Conservation (phyloP, 1,284 basidiomycete species). For the Ceratobasidium sp. region DNA sequence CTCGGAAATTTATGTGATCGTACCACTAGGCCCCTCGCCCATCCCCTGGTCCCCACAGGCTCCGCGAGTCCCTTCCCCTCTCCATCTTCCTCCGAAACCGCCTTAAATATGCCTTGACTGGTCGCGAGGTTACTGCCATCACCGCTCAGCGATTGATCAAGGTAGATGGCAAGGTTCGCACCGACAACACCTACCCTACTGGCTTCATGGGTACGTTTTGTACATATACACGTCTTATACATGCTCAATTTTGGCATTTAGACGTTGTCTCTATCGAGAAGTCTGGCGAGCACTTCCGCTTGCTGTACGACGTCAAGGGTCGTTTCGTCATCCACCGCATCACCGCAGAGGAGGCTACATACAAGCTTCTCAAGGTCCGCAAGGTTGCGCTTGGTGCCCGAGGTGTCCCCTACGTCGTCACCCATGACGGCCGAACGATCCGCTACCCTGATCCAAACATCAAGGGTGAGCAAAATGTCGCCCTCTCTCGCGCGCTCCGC, state of each 20-base stretch:
- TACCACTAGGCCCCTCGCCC: constrained; percentile 85
- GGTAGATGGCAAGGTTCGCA: constrained; percentile 99
- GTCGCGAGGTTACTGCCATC: constrained; percentile 94
- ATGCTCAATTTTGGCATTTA: constrained; percentile 50
- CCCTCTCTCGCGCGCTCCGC: not conserved
- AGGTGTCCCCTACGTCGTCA: constrained; percentile 96
- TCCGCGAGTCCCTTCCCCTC: constrained; percentile 94
- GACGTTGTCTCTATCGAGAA: constrained; percentile 98
- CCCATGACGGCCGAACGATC: constrained; percentile 99
- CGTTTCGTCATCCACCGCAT: constrained; percentile 99
- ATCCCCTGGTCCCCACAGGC: constrained; percentile 98
- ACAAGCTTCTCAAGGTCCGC: constrained; percentile 98
- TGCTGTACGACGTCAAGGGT: constrained; percentile 99
- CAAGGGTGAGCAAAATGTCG: constrained; percentile 54
- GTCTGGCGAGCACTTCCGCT: constrained; percentile 99
- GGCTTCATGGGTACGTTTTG: constrained; percentile 87
- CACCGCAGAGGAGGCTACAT: constrained; percentile 95
- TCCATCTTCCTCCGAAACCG: constrained; percentile 98
- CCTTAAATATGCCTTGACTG: constrained; percentile 98
- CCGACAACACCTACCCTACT: constrained; percentile 94
- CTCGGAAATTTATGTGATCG: not conserved
- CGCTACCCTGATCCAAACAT: constrained; percentile 98
- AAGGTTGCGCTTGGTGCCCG: constrained; percentile 90
- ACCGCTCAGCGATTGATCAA: constrained; percentile 97
- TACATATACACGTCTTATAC: constrained; percentile 23